Percentiles rank a stretch among this genome's conserved stretches.
phyloP scores from a whole-genome alignment of 371 early-diverging fungal genomes.

The Rhizopus sp. region DNA sequence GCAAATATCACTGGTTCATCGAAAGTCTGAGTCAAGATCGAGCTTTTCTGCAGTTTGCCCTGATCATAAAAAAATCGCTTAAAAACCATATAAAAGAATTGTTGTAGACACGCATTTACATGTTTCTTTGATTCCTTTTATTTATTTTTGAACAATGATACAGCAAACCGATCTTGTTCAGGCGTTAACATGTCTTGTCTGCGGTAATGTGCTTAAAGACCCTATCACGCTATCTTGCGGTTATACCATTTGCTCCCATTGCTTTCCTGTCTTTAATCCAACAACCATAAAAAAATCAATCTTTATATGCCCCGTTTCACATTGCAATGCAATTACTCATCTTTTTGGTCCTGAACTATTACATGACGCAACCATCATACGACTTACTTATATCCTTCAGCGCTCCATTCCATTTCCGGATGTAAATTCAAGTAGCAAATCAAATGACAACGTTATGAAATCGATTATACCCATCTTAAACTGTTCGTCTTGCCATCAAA shows the following conservation, averaged over 20 bases:
- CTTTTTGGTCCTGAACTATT: constrained; percentile 28
- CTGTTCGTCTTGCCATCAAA: constrained; percentile 8
- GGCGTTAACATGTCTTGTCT: constrained; percentile 26
- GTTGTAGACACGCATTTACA: background rate
- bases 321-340: constrained; percentile 25
- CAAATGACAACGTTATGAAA: background rate
- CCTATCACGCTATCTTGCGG: constrained; percentile 35
- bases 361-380: constrained; percentile 11
- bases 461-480: constrained; percentile 7
- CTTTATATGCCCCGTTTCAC: constrained; percentile 25
- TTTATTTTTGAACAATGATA: constrained; percentile 10
- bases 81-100: constrained; percentile 11
- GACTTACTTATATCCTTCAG: constrained; percentile 15
- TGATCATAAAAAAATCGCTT: constrained; percentile 16
- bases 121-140: constrained; percentile 9
- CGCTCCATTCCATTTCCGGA: constrained; percentile 11
- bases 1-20: background rate
- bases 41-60: constrained; percentile 14
- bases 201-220: constrained; percentile 20
- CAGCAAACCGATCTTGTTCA: constrained; percentile 19
- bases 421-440: background rate
- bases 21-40: constrained; percentile 18
- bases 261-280: constrained; percentile 19
- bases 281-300: constrained; percentile 21
- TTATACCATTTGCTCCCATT: constrained; percentile 25